Conservation (phyloP, 257 asterid genomes). For the Euphrasia confusa region DNA sequence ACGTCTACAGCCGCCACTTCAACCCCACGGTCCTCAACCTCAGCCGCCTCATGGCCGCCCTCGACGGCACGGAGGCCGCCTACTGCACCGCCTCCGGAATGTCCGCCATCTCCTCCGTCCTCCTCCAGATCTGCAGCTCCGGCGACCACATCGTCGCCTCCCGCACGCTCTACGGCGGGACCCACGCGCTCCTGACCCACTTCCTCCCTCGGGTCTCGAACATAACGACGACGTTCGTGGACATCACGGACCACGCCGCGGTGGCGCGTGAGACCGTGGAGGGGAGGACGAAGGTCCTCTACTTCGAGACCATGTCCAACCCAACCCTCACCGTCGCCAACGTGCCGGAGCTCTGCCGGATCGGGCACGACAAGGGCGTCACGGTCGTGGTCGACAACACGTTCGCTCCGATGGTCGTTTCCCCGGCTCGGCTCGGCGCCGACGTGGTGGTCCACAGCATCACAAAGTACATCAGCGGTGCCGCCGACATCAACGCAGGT, state of each 20-base stretch:
- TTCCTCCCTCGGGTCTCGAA: conserved; percentile 57
- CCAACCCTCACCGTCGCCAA: conserved; percentile 63
- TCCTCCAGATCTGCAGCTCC: conserved; percentile 62
- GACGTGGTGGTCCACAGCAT: conserved; percentile 74
- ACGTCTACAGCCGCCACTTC: conserved; percentile 70
- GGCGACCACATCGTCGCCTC: conserved; percentile 71
- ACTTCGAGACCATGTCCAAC: conserved; percentile 54
- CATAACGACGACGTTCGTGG: conserved; percentile 62
- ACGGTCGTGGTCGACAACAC: conserved; percentile 70
- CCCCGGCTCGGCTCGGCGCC: conserved; percentile 67
- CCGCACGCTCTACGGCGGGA: conserved; percentile 58
- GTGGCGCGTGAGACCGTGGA: conserved; percentile 45
- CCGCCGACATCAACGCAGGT: conserved; percentile 76
- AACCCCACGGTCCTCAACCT: conserved; percentile 72
- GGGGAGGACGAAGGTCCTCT: conserved; percentile 55
- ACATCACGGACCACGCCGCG: conserved; percentile 36
- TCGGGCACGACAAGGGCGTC: conserved; percentile 59
- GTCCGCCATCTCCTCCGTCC: conserved; percentile 63
- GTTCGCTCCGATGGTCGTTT: conserved; percentile 72
- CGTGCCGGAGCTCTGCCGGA: conserved; percentile 56
- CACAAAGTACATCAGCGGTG: conserved; percentile 68
- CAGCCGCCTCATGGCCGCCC: conserved; percentile 62
- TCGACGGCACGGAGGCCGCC: conserved; percentile 72
- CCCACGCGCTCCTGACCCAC: conserved; percentile 62
- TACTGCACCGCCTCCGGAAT: conserved; percentile 76